Evolutionary conservation across 1,284 basidiomycete genomes (phyloP), one percentile per base, ranked within the genome.

Genomic region (Leccinum variabile): DNA sequence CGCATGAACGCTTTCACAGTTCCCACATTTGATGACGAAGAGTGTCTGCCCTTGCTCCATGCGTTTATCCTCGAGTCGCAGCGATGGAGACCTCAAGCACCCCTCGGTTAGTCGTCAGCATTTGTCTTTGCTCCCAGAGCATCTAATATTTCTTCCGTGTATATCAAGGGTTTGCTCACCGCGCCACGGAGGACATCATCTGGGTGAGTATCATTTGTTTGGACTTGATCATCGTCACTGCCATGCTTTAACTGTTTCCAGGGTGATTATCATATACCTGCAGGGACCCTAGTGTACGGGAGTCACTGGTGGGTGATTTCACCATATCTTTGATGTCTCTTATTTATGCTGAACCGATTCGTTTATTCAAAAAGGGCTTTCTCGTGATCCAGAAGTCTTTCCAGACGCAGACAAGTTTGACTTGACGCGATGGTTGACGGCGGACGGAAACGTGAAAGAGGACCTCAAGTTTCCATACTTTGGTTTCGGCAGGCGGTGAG

Each of bases 401-500:
- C 66, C 55, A 18, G 35, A 54, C 30, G 56, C 56, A 11, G 54
- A 66, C 13, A 46, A 5, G n/a, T 66, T 68, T 56, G 25, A 66
- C n/a, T 13, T 58, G 22, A 54, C 22, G 7, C 58, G 65, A 18
- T 66, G 66, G 65, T 14, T 63, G 35, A 58, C 56, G 11, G 3
- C 41, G 1, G 66, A 65, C 7, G 57, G 35, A 35, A 50, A 16
- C 13, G 2, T 57, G 32, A 63, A 59, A 44, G 60, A 41, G 1
- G 63, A 65, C 18, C 57, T 65, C 49, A 62, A 57, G 30, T 57
- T 57, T 33, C 59, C 63, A 22, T 14, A 13, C 54, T 67, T 65
- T 67, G 63, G 63, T 11, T 65, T 65, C 3, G 66, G 66, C 1
- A 61, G 66, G 22, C 63, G 57, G 57, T 65, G 37, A 62, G 58